These are phyloP conservation scores for Pichia sp. DNA, from an alignment of 1,139 yeast species.

Conservation along the genomic window DNA sequence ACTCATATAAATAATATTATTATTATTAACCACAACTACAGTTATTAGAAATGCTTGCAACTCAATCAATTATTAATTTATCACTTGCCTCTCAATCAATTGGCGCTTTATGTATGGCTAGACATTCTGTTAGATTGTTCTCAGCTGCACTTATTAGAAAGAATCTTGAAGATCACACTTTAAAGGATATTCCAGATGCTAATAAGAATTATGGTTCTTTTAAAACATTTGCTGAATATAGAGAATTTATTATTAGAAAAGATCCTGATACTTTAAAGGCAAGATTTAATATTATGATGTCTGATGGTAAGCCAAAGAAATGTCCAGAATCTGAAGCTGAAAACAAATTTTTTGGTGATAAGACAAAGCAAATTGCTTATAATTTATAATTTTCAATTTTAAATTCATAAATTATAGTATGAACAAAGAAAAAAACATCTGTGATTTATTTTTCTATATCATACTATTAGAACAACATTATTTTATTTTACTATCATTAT, in stretches of 20 bases:
- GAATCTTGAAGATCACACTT: not conserved
- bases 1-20: too few species aligned
- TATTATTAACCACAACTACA: not conserved
- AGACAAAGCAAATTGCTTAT: conserved; percentile 28
- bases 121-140: not conserved
- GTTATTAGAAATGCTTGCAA: not conserved
- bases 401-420: not conserved
- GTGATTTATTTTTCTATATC: too few species aligned
- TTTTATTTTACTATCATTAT: too few species aligned
- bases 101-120: not conserved
- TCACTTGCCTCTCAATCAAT: not conserved
- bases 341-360: conserved; percentile 15
- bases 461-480: too few species aligned
- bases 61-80: not conserved
- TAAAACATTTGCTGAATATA: conserved; percentile 51
- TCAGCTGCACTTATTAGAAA: not conserved
- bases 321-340: conserved; percentile 17
- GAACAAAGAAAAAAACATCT: too few species aligned
- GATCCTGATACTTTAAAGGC: conserved; percentile 40
- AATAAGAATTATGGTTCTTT: conserved; percentile 29
- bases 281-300: conserved; percentile 21
- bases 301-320: conserved; percentile 11
- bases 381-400: conserved; percentile 3
- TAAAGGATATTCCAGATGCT: not conserved
- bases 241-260: conserved; percentile 45